These are phyloP conservation scores for Arthrobotrys conoides DNA, from an alignment of 2,329 filamentous ascomycete species.

Conservation along the genomic window DNA sequence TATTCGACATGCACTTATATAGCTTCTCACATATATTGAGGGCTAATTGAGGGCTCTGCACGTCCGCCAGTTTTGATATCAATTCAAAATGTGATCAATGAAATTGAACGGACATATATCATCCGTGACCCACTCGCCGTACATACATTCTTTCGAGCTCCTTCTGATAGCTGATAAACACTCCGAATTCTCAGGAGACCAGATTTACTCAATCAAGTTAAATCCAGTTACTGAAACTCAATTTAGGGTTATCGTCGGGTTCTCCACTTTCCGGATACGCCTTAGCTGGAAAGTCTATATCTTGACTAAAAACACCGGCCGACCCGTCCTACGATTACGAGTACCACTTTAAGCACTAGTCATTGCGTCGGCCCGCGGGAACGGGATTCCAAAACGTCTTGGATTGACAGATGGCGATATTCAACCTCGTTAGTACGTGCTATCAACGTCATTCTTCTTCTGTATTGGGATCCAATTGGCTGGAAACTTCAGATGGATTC, in stretches of 20 bases:
- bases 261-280: conserved; percentile 31
- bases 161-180: too few relatives aligned
- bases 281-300: neutral
- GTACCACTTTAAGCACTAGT: conserved; percentile 4
- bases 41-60: too few relatives aligned
- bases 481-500: neutral
- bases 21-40: too few relatives aligned
- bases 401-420: conserved; percentile 13
- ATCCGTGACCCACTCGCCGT: too few relatives aligned
- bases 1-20: too few relatives aligned
- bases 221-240: neutral
- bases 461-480: neutral
- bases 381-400: neutral
- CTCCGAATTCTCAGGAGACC: neutral
- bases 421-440: neutral
- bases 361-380: neutral
- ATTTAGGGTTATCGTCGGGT: conserved; percentile 11
- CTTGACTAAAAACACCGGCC: conserved; percentile 12
- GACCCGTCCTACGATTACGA: neutral
- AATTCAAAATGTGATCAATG: too few relatives aligned
- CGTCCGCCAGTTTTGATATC: too few relatives aligned
- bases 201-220: neutral
- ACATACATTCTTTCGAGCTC: too few relatives aligned
- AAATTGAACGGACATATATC: too few relatives aligned
- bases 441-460: conserved; percentile 5